Evolutionary conservation across 495 filamentous ascomycete species (phyloP), one percentile per base, ranked within the genome.

Genomic region (Aspergillus affinis): DNA sequence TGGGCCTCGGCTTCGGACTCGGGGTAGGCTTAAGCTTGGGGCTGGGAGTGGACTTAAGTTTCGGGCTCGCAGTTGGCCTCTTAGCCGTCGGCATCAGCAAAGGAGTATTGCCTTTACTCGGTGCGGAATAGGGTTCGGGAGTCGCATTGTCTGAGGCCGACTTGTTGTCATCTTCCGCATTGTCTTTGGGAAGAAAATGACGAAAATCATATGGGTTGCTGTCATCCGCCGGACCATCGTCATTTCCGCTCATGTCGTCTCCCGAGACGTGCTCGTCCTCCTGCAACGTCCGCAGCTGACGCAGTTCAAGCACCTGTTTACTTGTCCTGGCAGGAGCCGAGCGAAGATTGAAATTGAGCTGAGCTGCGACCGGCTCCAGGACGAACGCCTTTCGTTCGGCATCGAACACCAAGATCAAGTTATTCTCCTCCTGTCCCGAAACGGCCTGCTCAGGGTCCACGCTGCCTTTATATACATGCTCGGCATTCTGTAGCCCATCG

Each of bases 161-260:
- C 62, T 80, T 76, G 36, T 15, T 41, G 30, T 68, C 65, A 44
- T 71, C 69, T 45, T 73, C 69, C 6, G 63, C 69, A 51, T 74
- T 69, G 18, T 65, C 63, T 59, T 79, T 75, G 27, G 69, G 72
- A 44, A 85, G 78, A 62, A 85, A 86, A 64, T 86, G 83, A 10
- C 83, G 80, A 63, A 76, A 85, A 65, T 86, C 82, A 57, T 81
- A 86, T 17, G 83, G 83, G 54, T 86, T 86, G 60, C 73, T 70
- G 0, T 78, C 73, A 55, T 84, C 82, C 2, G 82, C 75, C 23
- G 70, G 72, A 10, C 75, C 76, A 54, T 79, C 77, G 21, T 78
- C 78, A 18, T 75, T 61, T n/a, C 61, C 76, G 36, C 70, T 74
- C 36, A 64, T 65, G 49, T 69, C 71, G 27, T 77, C 75, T 0